Percentiles rank a stretch among this genome's conserved stretches.
phyloP scores from a whole-genome alignment of 768 basidiomycete genomes.

The Agrocybe praecox region DNA sequence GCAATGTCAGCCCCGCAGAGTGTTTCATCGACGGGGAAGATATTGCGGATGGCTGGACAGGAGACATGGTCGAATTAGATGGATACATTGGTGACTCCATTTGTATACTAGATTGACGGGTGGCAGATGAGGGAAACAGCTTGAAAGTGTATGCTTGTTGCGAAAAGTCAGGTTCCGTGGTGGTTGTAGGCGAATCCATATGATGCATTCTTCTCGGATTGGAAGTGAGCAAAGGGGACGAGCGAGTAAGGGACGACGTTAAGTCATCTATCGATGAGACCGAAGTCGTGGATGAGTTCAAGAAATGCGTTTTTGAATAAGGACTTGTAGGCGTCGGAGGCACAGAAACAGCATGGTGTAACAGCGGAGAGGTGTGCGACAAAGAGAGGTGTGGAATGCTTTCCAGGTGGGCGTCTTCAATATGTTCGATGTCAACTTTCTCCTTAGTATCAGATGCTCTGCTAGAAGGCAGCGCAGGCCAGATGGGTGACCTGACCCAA shows the following conservation, averaged over 20 bases:
- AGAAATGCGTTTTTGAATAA: slow-evolving; percentile 8
- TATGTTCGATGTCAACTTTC: slow-evolving; percentile 15
- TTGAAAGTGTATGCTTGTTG: background rate
- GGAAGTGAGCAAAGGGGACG: slow-evolving; percentile 2
- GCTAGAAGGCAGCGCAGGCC: slow-evolving; percentile 22
- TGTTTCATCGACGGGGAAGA: slow-evolving; percentile 7
- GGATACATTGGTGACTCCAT: background rate
- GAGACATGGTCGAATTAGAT: background rate
- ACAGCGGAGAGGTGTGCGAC: slow-evolving; percentile 12
- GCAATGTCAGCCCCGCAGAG: slow-evolving; percentile 1
- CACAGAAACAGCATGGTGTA: slow-evolving; percentile 6
- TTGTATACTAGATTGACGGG: background rate
- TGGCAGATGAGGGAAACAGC: background rate
- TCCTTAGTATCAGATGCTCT: slow-evolving; percentile 16
- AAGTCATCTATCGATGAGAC: background rate
- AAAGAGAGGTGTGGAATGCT: slow-evolving; percentile 19
- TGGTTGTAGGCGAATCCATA: slow-evolving; percentile 15
- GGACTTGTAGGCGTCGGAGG: slow-evolving; percentile 14
- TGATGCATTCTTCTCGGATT: slow-evolving; percentile 24
- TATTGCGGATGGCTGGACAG: background rate
- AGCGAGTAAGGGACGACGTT: background rate
- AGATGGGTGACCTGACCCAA: slow-evolving; percentile 48
- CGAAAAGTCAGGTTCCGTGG: background rate
- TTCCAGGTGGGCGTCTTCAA: slow-evolving; percentile 19
- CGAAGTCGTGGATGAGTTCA: slow-evolving; percentile 11